Conservation (phyloP, 1,139 yeast species). For the Lodderomyces beijingensis region DNA sequence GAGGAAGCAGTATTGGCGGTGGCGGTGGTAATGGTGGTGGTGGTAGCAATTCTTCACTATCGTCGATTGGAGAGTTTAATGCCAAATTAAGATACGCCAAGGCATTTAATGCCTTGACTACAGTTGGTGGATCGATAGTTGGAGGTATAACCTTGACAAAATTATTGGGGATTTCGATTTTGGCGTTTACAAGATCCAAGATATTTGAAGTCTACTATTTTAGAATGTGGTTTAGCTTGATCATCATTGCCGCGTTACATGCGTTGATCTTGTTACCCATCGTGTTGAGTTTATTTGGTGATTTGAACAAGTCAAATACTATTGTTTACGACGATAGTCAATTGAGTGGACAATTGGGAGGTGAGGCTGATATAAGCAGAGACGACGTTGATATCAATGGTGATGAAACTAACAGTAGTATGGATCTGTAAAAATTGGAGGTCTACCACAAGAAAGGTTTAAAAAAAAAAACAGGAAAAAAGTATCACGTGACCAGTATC, state of each 20-base stretch:
- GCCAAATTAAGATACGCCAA: constrained; percentile 15
- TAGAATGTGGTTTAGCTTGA: constrained; percentile 90
- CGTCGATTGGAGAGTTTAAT: constrained; percentile 6
- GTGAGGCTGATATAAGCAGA: constrained; percentile 1
- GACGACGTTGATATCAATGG: background rate
- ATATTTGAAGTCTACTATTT: constrained; percentile 90
- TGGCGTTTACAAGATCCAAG: constrained; percentile 81
- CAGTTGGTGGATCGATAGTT: constrained; percentile 83
- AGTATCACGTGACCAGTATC: too few species aligned
- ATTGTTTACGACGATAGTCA: constrained; percentile 8
- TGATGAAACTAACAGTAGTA: too few species aligned
- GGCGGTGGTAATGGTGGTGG: too few species aligned
- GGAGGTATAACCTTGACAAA: constrained; percentile 91
- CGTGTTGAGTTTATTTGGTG: constrained; percentile 62
- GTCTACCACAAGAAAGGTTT: too few species aligned
- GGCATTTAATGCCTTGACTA: constrained; percentile 56
- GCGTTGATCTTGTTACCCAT: constrained; percentile 77
- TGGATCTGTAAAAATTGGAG: too few species aligned
- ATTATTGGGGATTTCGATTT: constrained; percentile 77
- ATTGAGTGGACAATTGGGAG: constrained; percentile 2
- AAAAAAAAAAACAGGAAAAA: too few species aligned
- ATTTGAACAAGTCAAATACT: constrained; percentile 19
- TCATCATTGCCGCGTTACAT: constrained; percentile 72
- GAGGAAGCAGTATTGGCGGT: constrained; percentile 3
- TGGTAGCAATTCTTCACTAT: constrained; percentile 5